Percentiles rank a stretch among this genome's conserved stretches.
Evolutionary conservation across 305 asterid genomes (phyloP).

Genomic region (Fraxinus sp.): DNA sequence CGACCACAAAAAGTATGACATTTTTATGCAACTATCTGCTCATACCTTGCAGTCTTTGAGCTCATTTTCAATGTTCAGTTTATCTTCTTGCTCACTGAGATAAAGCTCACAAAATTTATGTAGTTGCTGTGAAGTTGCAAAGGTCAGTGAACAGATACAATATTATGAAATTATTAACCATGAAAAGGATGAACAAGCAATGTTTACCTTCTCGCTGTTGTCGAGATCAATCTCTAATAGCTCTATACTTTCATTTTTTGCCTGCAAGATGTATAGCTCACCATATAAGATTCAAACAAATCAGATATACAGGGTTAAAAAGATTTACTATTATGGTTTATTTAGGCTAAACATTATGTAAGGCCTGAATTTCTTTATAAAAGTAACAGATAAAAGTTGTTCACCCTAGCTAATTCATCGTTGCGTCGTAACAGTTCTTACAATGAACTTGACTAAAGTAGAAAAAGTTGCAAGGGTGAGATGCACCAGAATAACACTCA

Average conservation of each 20-base stretch:
- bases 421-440: neutral
- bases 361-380: neutral
- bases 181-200: slow-evolving; percentile 2
- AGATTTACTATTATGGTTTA: neutral
- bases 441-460: neutral
- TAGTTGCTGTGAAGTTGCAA: slow-evolving; percentile 40
- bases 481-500: neutral
- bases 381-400: neutral
- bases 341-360: neutral
- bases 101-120: slow-evolving; percentile 64
- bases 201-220: slow-evolving; percentile 51
- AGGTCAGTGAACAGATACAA: slow-evolving; percentile 12
- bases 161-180: neutral
- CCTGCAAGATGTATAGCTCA: slow-evolving; percentile 51
- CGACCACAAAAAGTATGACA: slow-evolving; percentile 14
- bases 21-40: slow-evolving; percentile 11
- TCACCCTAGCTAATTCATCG: neutral
- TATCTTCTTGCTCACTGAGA: slow-evolving; percentile 69
- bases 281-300: neutral
- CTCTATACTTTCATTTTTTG: slow-evolving; percentile 65
- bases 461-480: neutral
- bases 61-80: slow-evolving; percentile 52
- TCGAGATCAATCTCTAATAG: slow-evolving; percentile 65
- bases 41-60: slow-evolving; percentile 75
- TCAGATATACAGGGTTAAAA: neutral